Base-by-base conservation (phyloP, 805 yeast genomes). In the Komagataella pseudopastoris region DNA sequence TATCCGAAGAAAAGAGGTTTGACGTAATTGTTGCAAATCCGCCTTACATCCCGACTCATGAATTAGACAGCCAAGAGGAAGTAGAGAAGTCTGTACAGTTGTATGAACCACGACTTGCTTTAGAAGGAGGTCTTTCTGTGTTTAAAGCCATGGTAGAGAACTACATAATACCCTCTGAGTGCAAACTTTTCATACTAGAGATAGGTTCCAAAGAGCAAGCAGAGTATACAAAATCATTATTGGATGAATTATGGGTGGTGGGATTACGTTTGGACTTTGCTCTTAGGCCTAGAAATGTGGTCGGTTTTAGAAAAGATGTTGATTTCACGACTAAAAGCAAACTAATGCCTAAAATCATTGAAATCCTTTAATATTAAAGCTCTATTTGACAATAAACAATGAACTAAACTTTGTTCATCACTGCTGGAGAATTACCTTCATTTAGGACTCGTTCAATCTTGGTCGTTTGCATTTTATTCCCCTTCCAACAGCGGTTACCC, bases 21-120 rank as follows among this genome's bases (percentile, higher is more conserved):
- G 85, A 83, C 53, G 51, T 91, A 2, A 60, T 93, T 0, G 75
- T 83, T 0, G 78, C 96, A n/a, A 91, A 91, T 58, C 99, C 99
- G 0, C 99, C 99, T 0, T 91, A 91, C 60, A 82, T 90, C 5
- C 79, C 87, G 0, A 6, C 30, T 2, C 48, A 55, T 0, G 80
- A 81, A 49, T 75, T 75, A 58, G 54, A 54, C 7, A 58, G 64
- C 3, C 52, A 48, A 6, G 61, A 63, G 44, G 80, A 78, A 3
- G 77, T 81, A 0, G 85, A 80, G 52, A 61, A 59, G 47, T 84
- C 96, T 0, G 98, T 91, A 0, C 67, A 75, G 45, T 45, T 64
- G 10, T 83, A 75, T 63, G 99, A 91, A 65, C 98, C 99, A 0
- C 58, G 61, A 23, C 61, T 78, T 16, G 98, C 98, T 0, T 69